These are phyloP conservation scores for Skeletonema potamos DNA, from an alignment of 108 stramenopile genomes.

Conservation along the genomic window DNA sequence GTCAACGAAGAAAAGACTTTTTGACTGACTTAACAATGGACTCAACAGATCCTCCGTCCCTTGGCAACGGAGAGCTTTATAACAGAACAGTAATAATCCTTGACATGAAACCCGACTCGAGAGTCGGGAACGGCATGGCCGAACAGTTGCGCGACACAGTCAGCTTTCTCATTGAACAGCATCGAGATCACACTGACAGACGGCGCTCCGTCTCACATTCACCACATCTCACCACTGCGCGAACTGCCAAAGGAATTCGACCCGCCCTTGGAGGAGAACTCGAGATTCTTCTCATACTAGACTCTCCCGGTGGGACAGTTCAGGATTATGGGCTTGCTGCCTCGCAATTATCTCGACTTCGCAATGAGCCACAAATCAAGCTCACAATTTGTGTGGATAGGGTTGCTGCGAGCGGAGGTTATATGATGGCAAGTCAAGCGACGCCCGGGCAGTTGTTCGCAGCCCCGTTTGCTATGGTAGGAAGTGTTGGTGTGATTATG, in stretches of 20 bases:
- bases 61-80: conserved; percentile 35
- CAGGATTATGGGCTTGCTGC: conserved; percentile 77
- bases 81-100: conserved; percentile 68
- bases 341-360: conserved; percentile 61
- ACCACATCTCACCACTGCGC: conserved; percentile 10
- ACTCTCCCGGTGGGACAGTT: conserved; percentile 73
- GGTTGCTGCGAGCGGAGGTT: conserved; percentile 73
- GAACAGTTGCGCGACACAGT: conserved; percentile 64
- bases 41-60: conserved; percentile 4
- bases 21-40: conserved; percentile 2
- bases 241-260: conserved; percentile 33
- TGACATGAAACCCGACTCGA: conserved; percentile 50
- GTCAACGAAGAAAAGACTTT: conserved; percentile 27
- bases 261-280: conserved; percentile 37
- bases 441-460: conserved; percentile 57
- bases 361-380: conserved; percentile 51
- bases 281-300: conserved; percentile 68
- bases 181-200: conserved; percentile 56
- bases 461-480: conserved; percentile 84
- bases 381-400: conserved; percentile 60
- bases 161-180: conserved; percentile 62
- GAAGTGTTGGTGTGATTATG: conserved; percentile 74
- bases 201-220: background rate
- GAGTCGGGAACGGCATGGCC: conserved; percentile 46
- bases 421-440: conserved; percentile 80